Conservation (phyloP, 768 basidiomycete species). For the Amanita fuliginea region DNA sequence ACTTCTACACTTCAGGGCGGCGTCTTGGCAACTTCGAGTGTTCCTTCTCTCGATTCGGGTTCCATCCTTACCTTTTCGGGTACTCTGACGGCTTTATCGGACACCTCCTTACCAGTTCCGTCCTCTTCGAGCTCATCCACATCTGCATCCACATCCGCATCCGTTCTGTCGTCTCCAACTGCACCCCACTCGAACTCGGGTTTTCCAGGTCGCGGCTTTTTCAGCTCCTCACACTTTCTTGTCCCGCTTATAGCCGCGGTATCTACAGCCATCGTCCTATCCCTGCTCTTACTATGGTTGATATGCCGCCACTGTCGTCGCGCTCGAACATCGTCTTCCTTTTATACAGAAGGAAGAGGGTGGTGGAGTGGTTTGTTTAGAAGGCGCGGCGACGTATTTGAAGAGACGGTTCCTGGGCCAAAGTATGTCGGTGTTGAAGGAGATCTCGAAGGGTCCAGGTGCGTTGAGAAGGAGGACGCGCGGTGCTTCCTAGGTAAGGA, state of each 20-base stretch:
- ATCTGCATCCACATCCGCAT: too few species aligned
- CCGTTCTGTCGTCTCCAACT: not conserved
- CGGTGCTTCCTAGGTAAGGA: not conserved
- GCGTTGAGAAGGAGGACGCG: not conserved
- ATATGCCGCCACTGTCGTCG: constrained; percentile 16
- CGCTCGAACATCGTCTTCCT: not conserved
- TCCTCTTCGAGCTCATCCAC: not conserved
- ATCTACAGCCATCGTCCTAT: constrained; percentile 20
- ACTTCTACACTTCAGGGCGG: not conserved
- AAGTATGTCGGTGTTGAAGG: constrained; percentile 9
- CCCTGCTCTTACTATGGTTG: constrained; percentile 22
- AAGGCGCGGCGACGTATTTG: constrained; percentile 11
- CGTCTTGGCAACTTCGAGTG: not conserved
- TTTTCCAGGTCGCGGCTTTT: constrained; percentile 8
- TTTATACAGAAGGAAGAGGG: constrained; percentile 5
- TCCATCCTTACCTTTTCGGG: not conserved
- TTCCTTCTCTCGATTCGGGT: not conserved
- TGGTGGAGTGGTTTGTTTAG: not conserved
- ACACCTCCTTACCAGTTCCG: not conserved
- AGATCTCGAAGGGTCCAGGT: constrained; percentile 2
- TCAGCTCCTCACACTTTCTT: constrained; percentile 15
- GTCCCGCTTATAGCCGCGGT: constrained; percentile 19
- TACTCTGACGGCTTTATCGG: not conserved
- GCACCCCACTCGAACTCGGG: not conserved
- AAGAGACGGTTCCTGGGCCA: constrained; percentile 14